These are phyloP conservation scores for Malassezia vespertilionis DNA, from an alignment of 1,284 basidiomycete species.

Conservation along the genomic window DNA sequence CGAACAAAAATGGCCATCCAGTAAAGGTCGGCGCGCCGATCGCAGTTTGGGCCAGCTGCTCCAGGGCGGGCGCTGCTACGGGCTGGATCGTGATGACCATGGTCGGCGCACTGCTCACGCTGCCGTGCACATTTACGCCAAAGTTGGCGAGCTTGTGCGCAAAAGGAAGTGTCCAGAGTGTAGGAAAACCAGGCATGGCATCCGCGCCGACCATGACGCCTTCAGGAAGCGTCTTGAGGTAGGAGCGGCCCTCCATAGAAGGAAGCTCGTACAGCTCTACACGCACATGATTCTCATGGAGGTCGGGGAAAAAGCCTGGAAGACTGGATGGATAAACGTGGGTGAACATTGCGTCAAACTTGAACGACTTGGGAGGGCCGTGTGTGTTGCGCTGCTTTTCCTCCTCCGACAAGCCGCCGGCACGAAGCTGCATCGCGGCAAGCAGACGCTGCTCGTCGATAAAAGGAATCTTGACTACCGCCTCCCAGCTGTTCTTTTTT, in stretches of 20 bases:
- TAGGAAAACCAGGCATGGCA: constrained; percentile 90
- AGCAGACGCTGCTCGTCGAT: constrained; percentile 75
- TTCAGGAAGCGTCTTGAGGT: constrained; percentile 74
- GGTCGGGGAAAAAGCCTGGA: constrained; percentile 83
- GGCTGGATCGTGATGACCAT: constrained; percentile 80
- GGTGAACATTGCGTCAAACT: constrained; percentile 55
- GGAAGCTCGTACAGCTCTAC: constrained; percentile 72
- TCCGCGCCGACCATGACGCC: constrained; percentile 76
- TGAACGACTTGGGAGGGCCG: constrained; percentile 70
- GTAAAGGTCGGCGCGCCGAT: constrained; percentile 55
- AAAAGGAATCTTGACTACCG: constrained; percentile 96
- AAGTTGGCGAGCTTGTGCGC: constrained; percentile 68
- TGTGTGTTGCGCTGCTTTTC: constrained; percentile 68
- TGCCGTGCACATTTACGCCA: constrained; percentile 84
- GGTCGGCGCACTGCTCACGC: constrained; percentile 77
- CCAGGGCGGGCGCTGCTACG: constrained; percentile 54
- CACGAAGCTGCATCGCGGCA: constrained; percentile 57
- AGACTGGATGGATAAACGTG: constrained; percentile 75
- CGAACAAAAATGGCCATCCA: constrained; percentile 88
- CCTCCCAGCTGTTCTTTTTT: constrained; percentile 98
- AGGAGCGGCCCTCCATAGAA: constrained; percentile 65
- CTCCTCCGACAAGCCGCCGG: constrained; percentile 66
- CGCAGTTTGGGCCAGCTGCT: constrained; percentile 60
- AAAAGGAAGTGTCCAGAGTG: constrained; percentile 76
- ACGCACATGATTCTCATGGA: constrained; percentile 68